Conservation (phyloP, 1,284 basidiomycete genomes). For the Trichosporon sp. region DNA sequence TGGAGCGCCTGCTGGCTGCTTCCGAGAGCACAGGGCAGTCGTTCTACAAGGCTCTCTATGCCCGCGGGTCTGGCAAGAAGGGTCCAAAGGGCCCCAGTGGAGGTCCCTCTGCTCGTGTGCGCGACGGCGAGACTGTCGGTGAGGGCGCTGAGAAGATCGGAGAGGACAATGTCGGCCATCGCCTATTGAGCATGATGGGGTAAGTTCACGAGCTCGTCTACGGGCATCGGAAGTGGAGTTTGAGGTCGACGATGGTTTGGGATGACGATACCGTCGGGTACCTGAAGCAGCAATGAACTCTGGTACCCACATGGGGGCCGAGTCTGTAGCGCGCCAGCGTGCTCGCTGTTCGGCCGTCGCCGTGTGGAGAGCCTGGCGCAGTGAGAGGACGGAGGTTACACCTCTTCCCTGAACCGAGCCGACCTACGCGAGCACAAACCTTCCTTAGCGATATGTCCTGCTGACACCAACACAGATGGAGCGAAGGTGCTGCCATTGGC, state of each 20-base stretch:
- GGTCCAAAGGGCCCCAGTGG: conserved; percentile 11
- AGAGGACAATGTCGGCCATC: conserved; percentile 49
- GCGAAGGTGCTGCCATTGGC: conserved; percentile 46
- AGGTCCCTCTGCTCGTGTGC: conserved; percentile 33
- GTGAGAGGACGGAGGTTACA: neutral
- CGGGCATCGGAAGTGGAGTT: neutral
- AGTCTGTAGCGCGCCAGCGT: too few species aligned
- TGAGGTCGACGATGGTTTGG: neutral
- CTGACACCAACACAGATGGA: conserved; percentile 33
- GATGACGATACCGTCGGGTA: neutral
- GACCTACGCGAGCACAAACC: neutral
- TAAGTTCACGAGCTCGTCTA: conserved; percentile 15
- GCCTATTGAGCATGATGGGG: conserved; percentile 48
- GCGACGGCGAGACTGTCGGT: conserved; percentile 48
- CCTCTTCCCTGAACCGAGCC: neutral
- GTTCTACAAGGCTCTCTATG: conserved; percentile 46
- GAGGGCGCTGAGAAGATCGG: conserved; percentile 47
- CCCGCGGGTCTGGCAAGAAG: conserved; percentile 5
- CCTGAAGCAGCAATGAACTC: neutral
- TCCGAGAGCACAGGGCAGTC: conserved; percentile 27
- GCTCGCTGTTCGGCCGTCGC: neutral
- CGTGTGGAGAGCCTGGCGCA: neutral
- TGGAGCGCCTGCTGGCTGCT: conserved; percentile 55
- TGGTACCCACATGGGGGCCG: neutral
- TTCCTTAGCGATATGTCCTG: neutral